A percentile compares a stretch with the other conserved stretches of the same genome.
Evolutionary conservation across 163 green algal species (phyloP).

Genomic region (Chlamydomonas reinhardtii): DNA sequence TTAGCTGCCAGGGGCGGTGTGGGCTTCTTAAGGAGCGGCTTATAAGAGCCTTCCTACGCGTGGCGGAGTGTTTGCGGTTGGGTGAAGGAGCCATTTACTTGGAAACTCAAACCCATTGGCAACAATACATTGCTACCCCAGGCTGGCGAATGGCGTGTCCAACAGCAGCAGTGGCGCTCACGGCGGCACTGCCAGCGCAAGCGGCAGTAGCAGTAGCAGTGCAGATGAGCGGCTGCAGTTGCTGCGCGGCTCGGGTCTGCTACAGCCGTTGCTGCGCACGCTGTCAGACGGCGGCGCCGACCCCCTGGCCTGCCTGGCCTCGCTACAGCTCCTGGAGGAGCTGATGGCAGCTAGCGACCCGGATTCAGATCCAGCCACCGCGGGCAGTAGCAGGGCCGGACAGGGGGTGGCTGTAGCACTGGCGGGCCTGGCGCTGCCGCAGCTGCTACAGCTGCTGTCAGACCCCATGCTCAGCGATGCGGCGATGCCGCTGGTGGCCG

Average conservation of each 20-base stretch:
- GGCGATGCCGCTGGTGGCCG: constrained; percentile 25
- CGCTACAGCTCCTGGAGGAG: constrained; percentile 38
- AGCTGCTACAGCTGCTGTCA: constrained; percentile 30
- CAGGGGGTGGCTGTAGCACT: constrained; percentile 18
- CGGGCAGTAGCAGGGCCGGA: not conserved
- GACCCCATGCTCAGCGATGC: constrained; percentile 11
- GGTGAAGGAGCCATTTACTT: no score
- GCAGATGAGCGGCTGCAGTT: constrained; percentile 12
- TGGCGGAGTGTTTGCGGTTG: no score
- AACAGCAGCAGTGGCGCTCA: no score
- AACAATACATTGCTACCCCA: no score
- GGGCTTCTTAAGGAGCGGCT: no score
- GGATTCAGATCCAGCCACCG: not conserved
- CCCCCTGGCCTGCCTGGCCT: constrained; percentile 30
- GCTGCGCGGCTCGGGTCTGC: constrained; percentile 11
- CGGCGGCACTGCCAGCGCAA: no score
- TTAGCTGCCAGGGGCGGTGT: no score
- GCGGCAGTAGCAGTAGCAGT: no score
- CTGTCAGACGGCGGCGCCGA: constrained; percentile 4
- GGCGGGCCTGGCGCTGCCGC: constrained; percentile 14
- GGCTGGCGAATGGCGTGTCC: no score
- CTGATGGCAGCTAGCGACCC: not conserved
- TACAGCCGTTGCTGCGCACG: constrained; percentile 22
- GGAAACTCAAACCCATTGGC: no score
- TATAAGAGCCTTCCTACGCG: no score